These are phyloP conservation scores for Nemania diffusa DNA, from an alignment of 2,329 filamentous ascomycete genomes.

Conservation along the genomic window DNA sequence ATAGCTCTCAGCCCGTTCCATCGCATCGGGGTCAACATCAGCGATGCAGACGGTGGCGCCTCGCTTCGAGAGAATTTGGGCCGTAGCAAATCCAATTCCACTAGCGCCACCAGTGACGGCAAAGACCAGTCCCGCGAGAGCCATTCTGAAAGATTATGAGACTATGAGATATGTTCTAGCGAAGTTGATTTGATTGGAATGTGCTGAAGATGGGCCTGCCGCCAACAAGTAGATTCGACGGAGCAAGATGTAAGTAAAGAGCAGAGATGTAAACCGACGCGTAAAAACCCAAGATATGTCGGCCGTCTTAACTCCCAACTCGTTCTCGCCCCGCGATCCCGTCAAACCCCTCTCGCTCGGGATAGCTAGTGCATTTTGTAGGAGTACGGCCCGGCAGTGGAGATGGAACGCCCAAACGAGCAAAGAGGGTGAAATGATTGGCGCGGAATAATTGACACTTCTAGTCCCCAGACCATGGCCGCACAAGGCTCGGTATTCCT, in stretches of 20 bases:
- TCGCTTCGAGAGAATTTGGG: conserved; percentile 46
- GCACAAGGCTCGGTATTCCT: conserved; percentile 33
- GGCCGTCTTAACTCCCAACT: conserved; percentile 21
- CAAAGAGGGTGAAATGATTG: conserved; percentile 33
- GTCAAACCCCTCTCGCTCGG: conserved; percentile 34
- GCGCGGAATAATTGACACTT: conserved; percentile 32
- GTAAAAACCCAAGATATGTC: conserved; percentile 18
- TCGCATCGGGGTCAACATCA: conserved; percentile 45
- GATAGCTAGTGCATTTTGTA: conserved; percentile 27
- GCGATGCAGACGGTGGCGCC: conserved; percentile 49
- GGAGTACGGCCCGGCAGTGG: conserved; percentile 34
- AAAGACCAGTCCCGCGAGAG: conserved; percentile 51
- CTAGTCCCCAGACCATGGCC: conserved; percentile 29
- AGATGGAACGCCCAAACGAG: conserved; percentile 27
- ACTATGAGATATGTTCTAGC: conserved; percentile 3
- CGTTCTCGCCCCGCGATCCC: conserved; percentile 29
- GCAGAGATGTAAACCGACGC: conserved; percentile 14
- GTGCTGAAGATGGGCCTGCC: conserved; percentile 4
- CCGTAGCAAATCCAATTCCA: conserved; percentile 49
- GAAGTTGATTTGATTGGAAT: conserved; percentile 10
- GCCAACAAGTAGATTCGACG: conserved; percentile 17
- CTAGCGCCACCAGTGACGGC: conserved; percentile 57
- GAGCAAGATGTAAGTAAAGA: conserved; percentile 14
- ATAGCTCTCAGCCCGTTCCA: conserved; percentile 44
- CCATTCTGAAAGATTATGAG: conserved; percentile 28